Evolutionary conservation across 78 protist species (phyloP).

Genomic region (Dictyostelium capitatum): DNA sequence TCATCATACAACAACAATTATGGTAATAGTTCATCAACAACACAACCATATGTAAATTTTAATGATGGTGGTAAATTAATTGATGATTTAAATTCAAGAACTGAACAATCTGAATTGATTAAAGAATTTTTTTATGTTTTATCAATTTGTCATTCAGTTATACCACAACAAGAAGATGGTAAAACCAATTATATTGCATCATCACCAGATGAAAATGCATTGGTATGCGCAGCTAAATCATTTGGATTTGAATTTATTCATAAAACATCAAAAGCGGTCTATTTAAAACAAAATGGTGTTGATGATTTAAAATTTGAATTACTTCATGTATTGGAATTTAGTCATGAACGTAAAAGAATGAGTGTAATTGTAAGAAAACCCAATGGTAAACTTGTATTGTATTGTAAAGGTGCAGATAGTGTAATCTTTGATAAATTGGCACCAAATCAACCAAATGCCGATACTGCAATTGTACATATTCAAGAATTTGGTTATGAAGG

Average conservation of each 20-base stretch:
- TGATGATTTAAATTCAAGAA: constrained; percentile 27
- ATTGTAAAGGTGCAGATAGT: constrained; percentile 95
- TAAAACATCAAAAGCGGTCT: constrained; percentile 50
- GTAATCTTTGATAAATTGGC: constrained; percentile 40
- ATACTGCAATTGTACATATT: not conserved
- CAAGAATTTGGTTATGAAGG: constrained; percentile 68
- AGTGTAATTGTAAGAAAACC: constrained; percentile 71
- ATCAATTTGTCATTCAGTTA: constrained; percentile 94
- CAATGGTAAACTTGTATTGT: constrained; percentile 64
- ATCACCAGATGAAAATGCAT: constrained; percentile 96
- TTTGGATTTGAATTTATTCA: constrained; percentile 55
- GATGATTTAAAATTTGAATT: constrained; percentile 68
- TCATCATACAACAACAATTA: not conserved
- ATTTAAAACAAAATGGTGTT: constrained; percentile 81
- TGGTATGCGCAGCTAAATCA: constrained; percentile 79
- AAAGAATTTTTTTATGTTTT: constrained; percentile 83
- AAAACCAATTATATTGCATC: constrained; percentile 84
- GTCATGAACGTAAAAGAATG: constrained; percentile 94
- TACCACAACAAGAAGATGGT: constrained; percentile 52
- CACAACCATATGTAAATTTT: constrained; percentile 16
- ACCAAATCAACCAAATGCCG: not conserved
- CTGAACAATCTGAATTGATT: constrained; percentile 43
- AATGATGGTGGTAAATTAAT: constrained; percentile 38
- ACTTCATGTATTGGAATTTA: constrained; percentile 89
- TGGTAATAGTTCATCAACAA: not conserved